phyloP scores from a whole-genome alignment of 306 rosid genomes.

The Fagus sylvatica region DNA sequence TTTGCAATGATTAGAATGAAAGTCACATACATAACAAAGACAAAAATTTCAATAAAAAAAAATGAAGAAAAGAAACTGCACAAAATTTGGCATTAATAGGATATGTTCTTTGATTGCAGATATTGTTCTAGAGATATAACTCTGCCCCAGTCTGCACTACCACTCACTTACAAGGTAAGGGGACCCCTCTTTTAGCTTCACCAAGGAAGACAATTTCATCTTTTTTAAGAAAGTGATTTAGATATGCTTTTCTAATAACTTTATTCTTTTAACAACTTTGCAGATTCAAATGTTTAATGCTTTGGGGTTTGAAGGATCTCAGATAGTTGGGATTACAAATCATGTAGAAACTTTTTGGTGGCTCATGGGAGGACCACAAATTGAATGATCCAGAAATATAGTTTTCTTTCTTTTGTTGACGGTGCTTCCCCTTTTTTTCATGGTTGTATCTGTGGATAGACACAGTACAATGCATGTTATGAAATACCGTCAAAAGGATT shows the following conservation, averaged over 20 bases:
- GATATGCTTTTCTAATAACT: neutral
- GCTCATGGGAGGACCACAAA: slow-evolving; percentile 10
- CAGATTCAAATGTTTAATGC: slow-evolving; percentile 25
- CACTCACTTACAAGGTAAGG: slow-evolving; percentile 39
- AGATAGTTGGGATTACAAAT: slow-evolving; percentile 1
- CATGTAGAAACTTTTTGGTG: neutral
- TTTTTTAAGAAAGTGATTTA: neutral
- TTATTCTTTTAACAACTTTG: slow-evolving; percentile 5
- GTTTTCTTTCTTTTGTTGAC: slow-evolving; percentile 40
- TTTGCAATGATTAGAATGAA: neutral
- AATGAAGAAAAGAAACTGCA: neutral
- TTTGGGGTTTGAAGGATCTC: slow-evolving; percentile 32
- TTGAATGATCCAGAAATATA: slow-evolving; percentile 26
- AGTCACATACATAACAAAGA: neutral
- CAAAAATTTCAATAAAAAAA: neutral
- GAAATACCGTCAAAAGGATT: slow-evolving; percentile 37
- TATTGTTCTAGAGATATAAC: slow-evolving; percentile 93
- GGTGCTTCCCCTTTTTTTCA: slow-evolving; percentile 61
- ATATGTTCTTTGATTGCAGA: slow-evolving; percentile 54
- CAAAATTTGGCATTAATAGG: slow-evolving; percentile 2
- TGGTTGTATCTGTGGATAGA: slow-evolving; percentile 53
- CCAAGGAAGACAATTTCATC: neutral
- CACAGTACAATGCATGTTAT: slow-evolving; percentile 64
- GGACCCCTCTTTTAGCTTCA: slow-evolving; percentile 15
- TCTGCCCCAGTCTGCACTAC: slow-evolving; percentile 12